Evolutionary conservation across 345 rosid genomes (phyloP).

Genomic region (Populus alba): DNA sequence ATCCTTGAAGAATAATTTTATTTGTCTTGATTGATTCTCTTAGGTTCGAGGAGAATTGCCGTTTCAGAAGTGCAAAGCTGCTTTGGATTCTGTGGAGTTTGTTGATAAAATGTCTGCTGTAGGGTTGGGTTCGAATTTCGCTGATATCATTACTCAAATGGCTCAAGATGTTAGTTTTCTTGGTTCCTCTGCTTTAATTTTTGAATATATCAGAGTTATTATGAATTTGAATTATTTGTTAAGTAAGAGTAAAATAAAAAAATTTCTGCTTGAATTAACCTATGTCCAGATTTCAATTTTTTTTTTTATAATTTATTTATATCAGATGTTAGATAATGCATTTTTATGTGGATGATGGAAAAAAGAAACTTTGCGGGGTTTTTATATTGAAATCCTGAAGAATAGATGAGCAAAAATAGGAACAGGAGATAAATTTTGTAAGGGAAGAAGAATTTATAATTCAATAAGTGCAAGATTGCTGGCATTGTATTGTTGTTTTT

Average conservation of each 20-base stretch:
- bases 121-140: constrained; percentile 64
- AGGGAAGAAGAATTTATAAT: too few relatives aligned
- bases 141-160: constrained; percentile 84
- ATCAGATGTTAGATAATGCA: background rate
- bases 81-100: constrained; percentile 65
- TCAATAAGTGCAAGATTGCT: too few relatives aligned
- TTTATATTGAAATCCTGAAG: too few relatives aligned
- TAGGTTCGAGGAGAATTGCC: constrained; percentile 94
- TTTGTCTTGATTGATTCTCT: background rate
- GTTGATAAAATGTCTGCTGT: constrained; percentile 44
- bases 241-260: too few relatives aligned
- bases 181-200: background rate
- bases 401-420: too few relatives aligned
- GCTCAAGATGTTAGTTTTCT: constrained; percentile 74
- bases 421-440: too few relatives aligned
- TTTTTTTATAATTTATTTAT: background rate
- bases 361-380: too few relatives aligned
- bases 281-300: background rate
- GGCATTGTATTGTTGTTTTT: background rate
- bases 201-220: background rate
- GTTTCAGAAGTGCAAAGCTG: constrained; percentile 71
- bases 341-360: background rate
- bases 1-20: background rate
- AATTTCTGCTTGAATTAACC: too few relatives aligned
- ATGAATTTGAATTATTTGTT: background rate